A percentile compares a stretch with the other conserved stretches of the same genome.
These are phyloP conservation scores for Metschnikowia reukaufii DNA, from an alignment of 805 yeast genomes.

Conservation along the genomic window DNA sequence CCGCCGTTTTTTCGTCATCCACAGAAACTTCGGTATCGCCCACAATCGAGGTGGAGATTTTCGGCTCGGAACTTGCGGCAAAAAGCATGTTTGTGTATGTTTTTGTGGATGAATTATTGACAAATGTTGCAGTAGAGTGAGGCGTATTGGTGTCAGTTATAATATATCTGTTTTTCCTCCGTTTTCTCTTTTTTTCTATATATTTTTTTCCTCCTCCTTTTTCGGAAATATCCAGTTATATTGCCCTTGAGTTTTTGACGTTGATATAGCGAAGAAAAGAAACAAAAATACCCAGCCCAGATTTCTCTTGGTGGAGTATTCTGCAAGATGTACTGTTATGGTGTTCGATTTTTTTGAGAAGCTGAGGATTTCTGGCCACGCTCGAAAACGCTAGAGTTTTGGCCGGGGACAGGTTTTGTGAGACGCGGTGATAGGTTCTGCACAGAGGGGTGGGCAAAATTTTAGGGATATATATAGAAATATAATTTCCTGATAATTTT, in stretches of 20 bases:
- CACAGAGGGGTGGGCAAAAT: too few species aligned
- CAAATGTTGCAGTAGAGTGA: too few species aligned
- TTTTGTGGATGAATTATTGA: neutral
- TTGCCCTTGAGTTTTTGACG: neutral
- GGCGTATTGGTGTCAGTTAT: neutral
- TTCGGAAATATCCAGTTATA: too few species aligned
- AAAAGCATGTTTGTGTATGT: neutral
- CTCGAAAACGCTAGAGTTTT: neutral
- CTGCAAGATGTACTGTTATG: neutral
- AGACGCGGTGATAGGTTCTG: too few species aligned
- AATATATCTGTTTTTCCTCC: neutral
- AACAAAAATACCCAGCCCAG: neutral
- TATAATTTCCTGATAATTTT: too few species aligned
- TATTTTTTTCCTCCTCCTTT: neutral
- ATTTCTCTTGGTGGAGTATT: neutral
- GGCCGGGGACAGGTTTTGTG: too few species aligned
- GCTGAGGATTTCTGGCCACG: neutral
- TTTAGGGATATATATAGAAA: too few species aligned
- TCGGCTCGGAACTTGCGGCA: constrained; percentile 3
- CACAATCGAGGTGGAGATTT: neutral
- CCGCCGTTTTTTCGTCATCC: neutral
- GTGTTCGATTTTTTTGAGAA: neutral
- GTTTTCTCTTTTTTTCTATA: neutral
- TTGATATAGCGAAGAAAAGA: neutral
- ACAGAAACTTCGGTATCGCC: neutral